phyloP scores from a whole-genome alignment of 345 rosid genomes.

The Jatropha curcas region DNA sequence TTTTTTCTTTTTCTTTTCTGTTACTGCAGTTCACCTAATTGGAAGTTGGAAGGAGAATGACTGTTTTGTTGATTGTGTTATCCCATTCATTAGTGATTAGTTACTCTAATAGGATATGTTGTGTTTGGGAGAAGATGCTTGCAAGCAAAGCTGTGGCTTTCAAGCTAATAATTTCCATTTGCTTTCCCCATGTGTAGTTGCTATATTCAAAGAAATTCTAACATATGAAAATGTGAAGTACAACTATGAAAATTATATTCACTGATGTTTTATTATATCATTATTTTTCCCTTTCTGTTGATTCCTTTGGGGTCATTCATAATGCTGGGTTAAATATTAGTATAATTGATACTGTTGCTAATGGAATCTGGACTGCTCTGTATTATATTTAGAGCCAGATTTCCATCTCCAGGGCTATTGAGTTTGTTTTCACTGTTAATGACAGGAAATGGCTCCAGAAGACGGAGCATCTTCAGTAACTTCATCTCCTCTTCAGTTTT shows the following conservation, averaged over 20 bases:
- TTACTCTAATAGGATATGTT: background rate
- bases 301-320: background rate
- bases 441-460: conserved; percentile 55
- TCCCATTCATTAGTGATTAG: background rate
- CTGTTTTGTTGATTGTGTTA: background rate
- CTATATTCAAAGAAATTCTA: background rate
- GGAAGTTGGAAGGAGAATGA: background rate
- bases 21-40: background rate
- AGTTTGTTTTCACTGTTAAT: conserved; percentile 20
- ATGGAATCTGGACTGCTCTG: conserved; percentile 1
- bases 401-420: background rate
- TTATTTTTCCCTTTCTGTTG: background rate
- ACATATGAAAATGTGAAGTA: background rate
- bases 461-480: conserved; percentile 56
- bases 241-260: background rate
- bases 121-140: background rate
- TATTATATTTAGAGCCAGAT: conserved; percentile 4
- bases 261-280: background rate
- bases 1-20: background rate
- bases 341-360: background rate
- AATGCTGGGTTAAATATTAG: background rate
- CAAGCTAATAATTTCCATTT: background rate
- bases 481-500: conserved; percentile 54
- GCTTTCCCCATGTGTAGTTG: background rate
- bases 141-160: background rate